Evolutionary conservation across 805 yeast genomes (phyloP).

Genomic region (Candida hungchunana): DNA sequence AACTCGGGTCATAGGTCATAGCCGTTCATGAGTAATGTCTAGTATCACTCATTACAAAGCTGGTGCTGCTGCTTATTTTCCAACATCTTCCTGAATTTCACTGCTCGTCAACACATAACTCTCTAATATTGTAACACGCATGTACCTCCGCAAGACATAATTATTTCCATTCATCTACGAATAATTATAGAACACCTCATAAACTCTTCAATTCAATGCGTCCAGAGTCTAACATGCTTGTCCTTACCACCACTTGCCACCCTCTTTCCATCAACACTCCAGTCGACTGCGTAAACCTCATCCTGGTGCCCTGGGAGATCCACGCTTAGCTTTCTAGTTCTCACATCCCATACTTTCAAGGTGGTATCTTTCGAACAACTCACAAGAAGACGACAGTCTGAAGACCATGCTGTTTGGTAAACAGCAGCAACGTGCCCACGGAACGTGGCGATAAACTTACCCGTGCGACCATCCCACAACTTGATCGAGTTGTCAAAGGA

Average conservation of each 20-base stretch:
- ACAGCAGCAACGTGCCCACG: slow-evolving; percentile 98
- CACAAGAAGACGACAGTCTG: slow-evolving; percentile 86
- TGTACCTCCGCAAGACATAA: too few relatives aligned
- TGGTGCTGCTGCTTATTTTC: too few relatives aligned
- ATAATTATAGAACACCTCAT: too few relatives aligned
- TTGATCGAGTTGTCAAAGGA: slow-evolving; percentile 95
- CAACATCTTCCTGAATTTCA: too few relatives aligned
- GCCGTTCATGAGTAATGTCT: too few relatives aligned
- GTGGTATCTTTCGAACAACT: slow-evolving; percentile 96
- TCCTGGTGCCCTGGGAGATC: slow-evolving; percentile 96
- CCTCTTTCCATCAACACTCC: slow-evolving; percentile 92
- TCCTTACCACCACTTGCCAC: slow-evolving; percentile 99
- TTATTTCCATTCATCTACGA: too few relatives aligned
- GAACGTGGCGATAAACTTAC: slow-evolving; percentile 83
- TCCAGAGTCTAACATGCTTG: slow-evolving; percentile 90
- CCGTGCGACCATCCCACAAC: slow-evolving; percentile 93
- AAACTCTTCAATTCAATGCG: slow-evolving; percentile 45
- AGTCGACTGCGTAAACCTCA: slow-evolving; percentile 95
- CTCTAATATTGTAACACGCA: too few relatives aligned
- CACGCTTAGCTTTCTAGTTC: slow-evolving; percentile 74
- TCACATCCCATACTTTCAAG: slow-evolving; percentile 92
- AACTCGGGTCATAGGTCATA: too few relatives aligned
- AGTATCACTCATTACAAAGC: too few relatives aligned
- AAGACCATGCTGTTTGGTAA: slow-evolving; percentile 96
- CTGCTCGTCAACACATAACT: too few relatives aligned